Evolutionary conservation across 495 filamentous ascomycete species (phyloP).

Genomic region (Tuber borchii): DNA sequence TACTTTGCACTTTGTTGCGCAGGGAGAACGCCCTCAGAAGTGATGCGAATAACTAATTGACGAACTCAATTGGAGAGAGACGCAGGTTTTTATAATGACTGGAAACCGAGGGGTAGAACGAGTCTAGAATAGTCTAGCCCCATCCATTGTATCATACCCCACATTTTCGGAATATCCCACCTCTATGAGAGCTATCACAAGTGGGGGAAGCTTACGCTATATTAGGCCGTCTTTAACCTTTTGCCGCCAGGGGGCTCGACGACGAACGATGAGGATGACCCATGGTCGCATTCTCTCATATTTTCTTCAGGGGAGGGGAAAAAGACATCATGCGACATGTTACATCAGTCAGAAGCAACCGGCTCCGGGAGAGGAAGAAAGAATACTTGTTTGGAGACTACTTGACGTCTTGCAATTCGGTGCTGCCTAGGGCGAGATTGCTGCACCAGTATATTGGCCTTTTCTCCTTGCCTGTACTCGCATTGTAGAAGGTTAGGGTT

Average conservation of each 20-base stretch:
- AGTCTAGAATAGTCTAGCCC: neutral
- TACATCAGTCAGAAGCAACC: neutral
- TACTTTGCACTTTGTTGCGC: conserved; percentile 1
- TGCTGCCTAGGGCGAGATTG: neutral
- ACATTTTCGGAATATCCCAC: neutral
- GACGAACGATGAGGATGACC: neutral
- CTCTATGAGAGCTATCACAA: neutral
- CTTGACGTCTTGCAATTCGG: neutral
- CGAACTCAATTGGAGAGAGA: neutral
- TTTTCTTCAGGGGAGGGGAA: neutral
- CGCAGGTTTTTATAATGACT: neutral
- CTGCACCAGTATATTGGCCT: neutral
- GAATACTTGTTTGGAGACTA: neutral
- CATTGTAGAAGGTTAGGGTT: neutral
- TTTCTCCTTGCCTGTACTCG: neutral
- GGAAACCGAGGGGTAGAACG: neutral
- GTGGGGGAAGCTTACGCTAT: neutral
- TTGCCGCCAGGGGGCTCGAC: neutral
- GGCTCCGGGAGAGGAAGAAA: neutral
- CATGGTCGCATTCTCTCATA: neutral
- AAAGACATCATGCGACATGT: neutral
- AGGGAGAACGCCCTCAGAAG: neutral
- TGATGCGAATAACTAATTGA: neutral
- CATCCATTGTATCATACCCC: neutral
- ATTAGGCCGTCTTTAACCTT: neutral